These are phyloP conservation scores for Sicyos edulis DNA, from an alignment of 306 rosid species.

Conservation along the genomic window DNA sequence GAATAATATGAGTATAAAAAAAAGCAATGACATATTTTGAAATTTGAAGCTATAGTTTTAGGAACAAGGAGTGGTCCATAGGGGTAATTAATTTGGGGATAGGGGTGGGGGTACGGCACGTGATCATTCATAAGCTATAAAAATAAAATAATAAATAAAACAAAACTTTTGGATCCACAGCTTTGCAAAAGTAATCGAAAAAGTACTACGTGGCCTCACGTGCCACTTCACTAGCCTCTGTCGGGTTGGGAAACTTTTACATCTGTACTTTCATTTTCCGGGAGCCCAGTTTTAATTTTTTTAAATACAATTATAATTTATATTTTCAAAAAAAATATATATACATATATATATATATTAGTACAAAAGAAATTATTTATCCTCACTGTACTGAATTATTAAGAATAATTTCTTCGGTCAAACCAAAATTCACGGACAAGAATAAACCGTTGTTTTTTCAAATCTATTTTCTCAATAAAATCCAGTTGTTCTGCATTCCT, in stretches of 20 bases:
- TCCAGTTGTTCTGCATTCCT: slow-evolving; percentile 13
- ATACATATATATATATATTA: too few species aligned
- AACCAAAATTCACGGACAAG: slow-evolving; percentile 13
- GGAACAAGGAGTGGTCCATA: not conserved
- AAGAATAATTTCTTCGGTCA: not conserved
- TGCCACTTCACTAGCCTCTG: slow-evolving; percentile 10
- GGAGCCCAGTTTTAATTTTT: not conserved
- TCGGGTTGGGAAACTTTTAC: slow-evolving; percentile 8
- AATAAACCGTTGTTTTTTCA: too few species aligned
- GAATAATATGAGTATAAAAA: too few species aligned
- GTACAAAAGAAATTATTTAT: not conserved
- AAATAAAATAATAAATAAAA: not conserved
- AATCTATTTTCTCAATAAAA: not conserved
- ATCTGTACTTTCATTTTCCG: slow-evolving; percentile 13
- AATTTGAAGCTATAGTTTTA: not conserved
- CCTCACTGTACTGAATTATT: not conserved
- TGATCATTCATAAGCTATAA: not conserved
- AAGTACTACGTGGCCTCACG: not conserved
- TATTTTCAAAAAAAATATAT: not conserved
- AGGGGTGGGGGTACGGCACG: slow-evolving; percentile 13
- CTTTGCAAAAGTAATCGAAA: slow-evolving; percentile 1
- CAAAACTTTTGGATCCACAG: slow-evolving; percentile 11
- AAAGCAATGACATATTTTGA: not conserved
- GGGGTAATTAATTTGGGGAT: slow-evolving; percentile 8
- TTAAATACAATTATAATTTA: not conserved